Percentiles rank a stretch among this genome's conserved stretches.
These are phyloP conservation scores for Cyclostephanos tholiformis DNA, from an alignment of 108 stramenopile genomes.

Conservation along the genomic window DNA sequence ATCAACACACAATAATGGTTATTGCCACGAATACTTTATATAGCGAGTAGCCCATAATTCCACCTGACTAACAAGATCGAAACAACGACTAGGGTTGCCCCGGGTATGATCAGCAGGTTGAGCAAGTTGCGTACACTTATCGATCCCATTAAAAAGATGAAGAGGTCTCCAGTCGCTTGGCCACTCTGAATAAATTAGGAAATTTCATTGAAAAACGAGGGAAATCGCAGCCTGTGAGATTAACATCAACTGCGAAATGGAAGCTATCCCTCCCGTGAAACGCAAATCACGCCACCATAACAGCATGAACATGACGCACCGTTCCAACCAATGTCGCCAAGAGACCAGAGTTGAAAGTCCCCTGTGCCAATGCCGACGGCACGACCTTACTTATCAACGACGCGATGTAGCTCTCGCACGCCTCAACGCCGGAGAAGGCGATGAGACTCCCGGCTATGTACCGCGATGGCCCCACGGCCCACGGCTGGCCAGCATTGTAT, in stretches of 20 bases:
- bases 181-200: constrained; percentile 24
- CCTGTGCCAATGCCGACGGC: constrained; percentile 42
- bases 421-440: constrained; percentile 44
- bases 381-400: constrained; percentile 51
- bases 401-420: constrained; percentile 45
- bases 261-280: neutral
- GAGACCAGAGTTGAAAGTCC: constrained; percentile 51
- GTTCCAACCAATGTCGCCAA: constrained; percentile 34
- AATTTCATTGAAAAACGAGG: neutral
- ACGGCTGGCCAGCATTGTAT: constrained; percentile 32
- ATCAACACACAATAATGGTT: no score
- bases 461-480: constrained; percentile 35
- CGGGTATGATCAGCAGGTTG: constrained; percentile 66
- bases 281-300: neutral
- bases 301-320: constrained; percentile 5
- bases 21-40: neutral
- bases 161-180: constrained; percentile 62
- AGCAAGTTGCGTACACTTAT: constrained; percentile 63
- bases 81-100: constrained; percentile 25
- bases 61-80: constrained; percentile 28
- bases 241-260: constrained; percentile 3
- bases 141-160: constrained; percentile 66
- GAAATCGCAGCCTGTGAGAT: neutral
- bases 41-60: constrained; percentile 38
- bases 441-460: constrained; percentile 46